Conservation (phyloP, 2,329 filamentous ascomycete genomes). For the Tolypocladium guangdongense region DNA sequence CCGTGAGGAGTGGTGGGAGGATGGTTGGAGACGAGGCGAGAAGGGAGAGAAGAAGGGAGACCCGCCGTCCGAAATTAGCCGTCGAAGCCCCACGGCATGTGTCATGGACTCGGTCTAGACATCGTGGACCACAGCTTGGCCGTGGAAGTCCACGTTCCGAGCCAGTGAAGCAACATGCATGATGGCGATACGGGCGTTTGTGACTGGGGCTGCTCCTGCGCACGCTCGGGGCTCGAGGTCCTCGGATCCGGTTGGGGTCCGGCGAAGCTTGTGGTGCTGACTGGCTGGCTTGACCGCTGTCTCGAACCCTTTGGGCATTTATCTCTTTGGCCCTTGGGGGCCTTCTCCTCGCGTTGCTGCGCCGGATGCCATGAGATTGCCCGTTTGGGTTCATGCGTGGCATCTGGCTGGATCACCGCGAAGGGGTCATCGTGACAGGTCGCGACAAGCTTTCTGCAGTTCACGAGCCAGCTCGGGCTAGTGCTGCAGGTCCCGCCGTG, state of each 20-base stretch:
- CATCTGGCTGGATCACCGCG: constrained; percentile 11
- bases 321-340: not conserved
- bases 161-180: not conserved
- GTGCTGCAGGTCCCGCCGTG: constrained; percentile 9
- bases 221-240: not conserved
- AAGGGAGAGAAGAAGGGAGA: not conserved
- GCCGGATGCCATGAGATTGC: constrained; percentile 14
- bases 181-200: not conserved
- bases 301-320: not conserved
- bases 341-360: not conserved
- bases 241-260: not conserved
- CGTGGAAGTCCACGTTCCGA: not conserved
- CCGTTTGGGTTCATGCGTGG: constrained; percentile 14
- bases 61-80: not conserved
- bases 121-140: constrained; percentile 5
- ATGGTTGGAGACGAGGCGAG: not conserved
- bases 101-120: constrained; percentile 12
- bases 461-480: constrained; percentile 3
- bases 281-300: not conserved
- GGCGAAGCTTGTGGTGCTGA: not conserved
- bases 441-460: constrained; percentile 1
- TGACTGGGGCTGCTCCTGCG: not conserved
- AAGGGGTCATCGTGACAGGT: not conserved
- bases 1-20: not conserved
- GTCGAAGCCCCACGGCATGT: constrained; percentile 4